Conservation (phyloP, 2,329 filamentous ascomycete species). For the Akanthomyces dipterigenus region DNA sequence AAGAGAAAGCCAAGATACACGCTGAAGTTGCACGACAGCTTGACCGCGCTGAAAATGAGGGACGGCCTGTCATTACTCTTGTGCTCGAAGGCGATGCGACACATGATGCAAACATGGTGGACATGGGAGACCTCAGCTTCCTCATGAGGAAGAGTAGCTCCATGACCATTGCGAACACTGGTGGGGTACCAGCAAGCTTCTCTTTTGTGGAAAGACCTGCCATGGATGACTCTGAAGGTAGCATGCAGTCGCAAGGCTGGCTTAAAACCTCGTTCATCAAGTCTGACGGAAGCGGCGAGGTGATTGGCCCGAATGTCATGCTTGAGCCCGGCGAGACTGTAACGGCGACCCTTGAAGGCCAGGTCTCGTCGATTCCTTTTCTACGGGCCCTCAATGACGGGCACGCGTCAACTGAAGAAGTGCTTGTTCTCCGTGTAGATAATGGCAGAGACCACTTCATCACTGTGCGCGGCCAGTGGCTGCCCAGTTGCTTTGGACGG, state of each 20-base stretch:
- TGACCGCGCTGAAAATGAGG: conserved; percentile 87
- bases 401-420: conserved; percentile 64
- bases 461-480: conserved; percentile 70
- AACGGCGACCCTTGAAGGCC: conserved; percentile 59
- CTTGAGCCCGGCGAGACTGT: conserved; percentile 81
- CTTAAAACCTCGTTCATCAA: conserved; percentile 59
- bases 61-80: conserved; percentile 72
- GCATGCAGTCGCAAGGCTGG: conserved; percentile 49
- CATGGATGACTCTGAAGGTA: conserved; percentile 36
- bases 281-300: conserved; percentile 26
- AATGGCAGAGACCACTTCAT: conserved; percentile 90
- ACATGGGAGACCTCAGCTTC: conserved; percentile 72
- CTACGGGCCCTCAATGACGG: conserved; percentile 67
- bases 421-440: conserved; percentile 77
- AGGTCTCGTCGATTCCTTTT: conserved; percentile 56
- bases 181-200: conserved; percentile 72
- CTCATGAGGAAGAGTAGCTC: conserved; percentile 57
- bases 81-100: conserved; percentile 58
- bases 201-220: conserved; percentile 69
- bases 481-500: conserved; percentile 73
- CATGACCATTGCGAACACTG: conserved; percentile 87
- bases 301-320: conserved; percentile 47
- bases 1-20: conserved; percentile 76
- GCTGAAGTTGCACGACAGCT: conserved; percentile 82
- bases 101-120: conserved; percentile 50